Evolutionary conservation across 2,329 filamentous ascomycete genomes (phyloP), one percentile per base, ranked within the genome.

Genomic region (Coniochaeta pulveracea): DNA sequence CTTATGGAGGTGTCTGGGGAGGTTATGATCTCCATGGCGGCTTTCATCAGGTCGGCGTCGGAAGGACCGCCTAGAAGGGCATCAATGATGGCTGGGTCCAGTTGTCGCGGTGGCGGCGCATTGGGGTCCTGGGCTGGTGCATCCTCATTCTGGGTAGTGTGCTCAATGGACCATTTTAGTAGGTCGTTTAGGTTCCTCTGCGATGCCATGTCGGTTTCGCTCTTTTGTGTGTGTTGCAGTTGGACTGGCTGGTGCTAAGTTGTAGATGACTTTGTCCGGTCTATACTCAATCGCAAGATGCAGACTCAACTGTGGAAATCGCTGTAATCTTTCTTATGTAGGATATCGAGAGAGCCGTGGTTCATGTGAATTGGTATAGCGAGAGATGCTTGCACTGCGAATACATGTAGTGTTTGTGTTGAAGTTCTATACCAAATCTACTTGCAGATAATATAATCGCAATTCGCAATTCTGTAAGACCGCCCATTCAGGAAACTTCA

Each of bases 31-130:
- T 70, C 69, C 76, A 98, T 93, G 41, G 82, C 70, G 34, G 80
- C 75, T 47, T 75, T 76, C 91, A 98, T 96, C 34, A 93, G 72
- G 40, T 96, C 85, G 15, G 91, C 86, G 42, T 98, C 89, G 3
- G 80, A 85, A 26, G 84, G 84, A 0, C 82, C 85, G 57, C 86
- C 86, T 50, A 93, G 70, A 35, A 95, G 68, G 10, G 80, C 67
- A 26, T 73, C 72, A 39, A 95, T 68, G 37, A 80, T 68, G 37
- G 85, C 76, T 11, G 81, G 69, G 48, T 77, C 77, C 43, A 91
- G 66, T 37, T 62, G 54, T 34, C 43, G 23, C 35, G 31, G 37
- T 30, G 31, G 30, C 29, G 40, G 16, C 24, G 30, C 37, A 23
- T 33, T 15, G 12, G 11, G 19, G 11, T 19, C 23, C 24, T 15